Evolutionary conservation across 1,284 basidiomycete genomes (phyloP).

Genomic region (Austroboletus niveus): DNA sequence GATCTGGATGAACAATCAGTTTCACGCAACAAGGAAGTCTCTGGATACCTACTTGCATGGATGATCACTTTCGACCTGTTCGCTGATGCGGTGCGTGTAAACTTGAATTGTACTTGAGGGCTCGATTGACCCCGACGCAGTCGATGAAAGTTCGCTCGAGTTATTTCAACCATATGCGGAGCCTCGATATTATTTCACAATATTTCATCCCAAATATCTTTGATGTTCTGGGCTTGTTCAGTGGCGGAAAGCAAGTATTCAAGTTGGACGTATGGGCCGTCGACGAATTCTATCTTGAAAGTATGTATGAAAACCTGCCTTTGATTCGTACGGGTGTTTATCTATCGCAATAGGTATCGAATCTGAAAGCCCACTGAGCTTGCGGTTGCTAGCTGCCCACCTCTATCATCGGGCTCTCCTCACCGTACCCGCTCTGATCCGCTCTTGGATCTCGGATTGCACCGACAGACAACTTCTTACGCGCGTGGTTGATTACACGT

Average conservation of each 20-base stretch:
- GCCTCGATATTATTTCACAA: constrained; percentile 59
- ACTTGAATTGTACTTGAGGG: not conserved
- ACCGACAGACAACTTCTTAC: constrained; percentile 87
- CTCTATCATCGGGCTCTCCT: constrained; percentile 86
- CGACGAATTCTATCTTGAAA: constrained; percentile 81
- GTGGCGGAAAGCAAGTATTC: constrained; percentile 58
- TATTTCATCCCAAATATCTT: constrained; percentile 79
- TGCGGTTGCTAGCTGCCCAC: constrained; percentile 80
- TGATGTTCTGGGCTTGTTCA: constrained; percentile 62
- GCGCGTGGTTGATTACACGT: constrained; percentile 77
- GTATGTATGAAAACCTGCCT: constrained; percentile 45
- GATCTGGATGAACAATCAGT: constrained; percentile 32
- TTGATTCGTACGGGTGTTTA: not conserved
- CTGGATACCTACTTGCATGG: constrained; percentile 84
- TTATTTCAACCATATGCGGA: constrained; percentile 86
- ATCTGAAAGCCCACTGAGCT: constrained; percentile 51
- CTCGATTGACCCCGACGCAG: constrained; percentile 36
- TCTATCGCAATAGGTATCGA: constrained; percentile 53
- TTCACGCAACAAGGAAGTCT: constrained; percentile 33
- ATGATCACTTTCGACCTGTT: constrained; percentile 90
- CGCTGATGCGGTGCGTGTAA: constrained; percentile 68
- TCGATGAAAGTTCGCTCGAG: constrained; percentile 78
- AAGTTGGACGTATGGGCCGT: constrained; percentile 83
- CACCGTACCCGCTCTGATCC: constrained; percentile 79
- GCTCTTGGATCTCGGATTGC: constrained; percentile 83